Evolutionary conservation across 805 yeast genomes (phyloP).

Genomic region (Diddensiella caesifluorescens): DNA sequence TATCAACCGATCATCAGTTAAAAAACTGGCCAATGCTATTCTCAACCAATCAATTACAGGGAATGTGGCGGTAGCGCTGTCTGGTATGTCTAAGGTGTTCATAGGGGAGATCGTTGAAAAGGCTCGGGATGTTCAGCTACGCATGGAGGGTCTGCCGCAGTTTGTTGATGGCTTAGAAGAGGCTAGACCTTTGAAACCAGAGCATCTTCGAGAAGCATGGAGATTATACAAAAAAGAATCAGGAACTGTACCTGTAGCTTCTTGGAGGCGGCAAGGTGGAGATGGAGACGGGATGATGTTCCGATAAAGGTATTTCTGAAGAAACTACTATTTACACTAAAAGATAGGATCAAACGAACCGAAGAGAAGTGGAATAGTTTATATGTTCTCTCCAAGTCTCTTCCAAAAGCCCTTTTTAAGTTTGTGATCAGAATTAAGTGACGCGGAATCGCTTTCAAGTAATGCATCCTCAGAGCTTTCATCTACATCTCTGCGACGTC

Average conservation of each 20-base stretch:
- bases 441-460: not conserved
- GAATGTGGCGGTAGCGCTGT: constrained; percentile 71
- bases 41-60: constrained; percentile 76
- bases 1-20: constrained; percentile 66
- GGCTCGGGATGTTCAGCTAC: constrained; percentile 66
- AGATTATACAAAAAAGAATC: constrained; percentile 63
- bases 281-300: constrained; percentile 68
- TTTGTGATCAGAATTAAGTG: not conserved
- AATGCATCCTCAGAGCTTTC: not conserved
- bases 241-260: constrained; percentile 54
- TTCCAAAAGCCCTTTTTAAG: not conserved
- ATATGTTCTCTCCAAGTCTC: not conserved
- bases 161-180: constrained; percentile 20
- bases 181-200: constrained; percentile 63
- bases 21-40: constrained; percentile 71
- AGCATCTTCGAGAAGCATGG: constrained; percentile 87
- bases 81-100: constrained; percentile 83
- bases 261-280: constrained; percentile 69
- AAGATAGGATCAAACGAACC: not conserved
- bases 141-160: constrained; percentile 35
- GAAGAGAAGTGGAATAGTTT: not conserved
- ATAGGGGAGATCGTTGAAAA: constrained; percentile 85
- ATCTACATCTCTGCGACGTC: constrained; percentile 36
- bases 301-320: constrained; percentile 38
- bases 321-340: not conserved